Conservation (phyloP, 768 basidiomycete genomes). For the Fomitopsis serialis region DNA sequence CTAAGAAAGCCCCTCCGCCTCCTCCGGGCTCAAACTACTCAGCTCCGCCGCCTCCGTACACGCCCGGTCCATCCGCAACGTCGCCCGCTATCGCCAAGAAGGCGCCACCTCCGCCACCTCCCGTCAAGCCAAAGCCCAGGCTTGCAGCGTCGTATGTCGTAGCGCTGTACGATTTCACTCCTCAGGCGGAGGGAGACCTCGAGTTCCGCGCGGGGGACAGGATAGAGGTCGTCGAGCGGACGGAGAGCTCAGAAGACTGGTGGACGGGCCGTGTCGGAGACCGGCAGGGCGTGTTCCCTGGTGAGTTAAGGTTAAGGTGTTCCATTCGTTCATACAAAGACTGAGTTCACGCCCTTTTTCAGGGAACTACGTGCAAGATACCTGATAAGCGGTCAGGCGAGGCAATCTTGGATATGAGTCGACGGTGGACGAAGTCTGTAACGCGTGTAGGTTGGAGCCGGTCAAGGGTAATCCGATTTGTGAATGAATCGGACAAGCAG, state of each 20-base stretch:
- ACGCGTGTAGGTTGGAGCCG: too few relatives aligned
- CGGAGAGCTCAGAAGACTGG: conserved; percentile 87
- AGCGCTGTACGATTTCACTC: conserved; percentile 91
- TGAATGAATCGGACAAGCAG: too few relatives aligned
- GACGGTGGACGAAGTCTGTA: too few relatives aligned
- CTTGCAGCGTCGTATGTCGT: conserved; percentile 72
- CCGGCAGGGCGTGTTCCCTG: conserved; percentile 85
- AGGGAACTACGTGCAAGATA: too few relatives aligned
- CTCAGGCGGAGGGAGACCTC: conserved; percentile 92
- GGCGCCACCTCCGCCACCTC: conserved; percentile 89
- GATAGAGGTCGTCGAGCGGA: conserved; percentile 85
- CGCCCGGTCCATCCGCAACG: conserved; percentile 21
- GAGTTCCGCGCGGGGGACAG: conserved; percentile 85
- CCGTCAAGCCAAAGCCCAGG: conserved; percentile 85
- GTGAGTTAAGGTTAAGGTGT: too few relatives aligned
- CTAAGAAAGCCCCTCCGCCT: conserved; percentile 37
- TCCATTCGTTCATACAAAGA: too few relatives aligned
- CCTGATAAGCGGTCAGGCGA: too few relatives aligned
- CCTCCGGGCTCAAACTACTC: conserved; percentile 19
- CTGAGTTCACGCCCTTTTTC: too few relatives aligned
- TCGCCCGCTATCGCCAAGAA: conserved; percentile 53
- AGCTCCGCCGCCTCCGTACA: conserved; percentile 35
- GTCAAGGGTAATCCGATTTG: too few relatives aligned
- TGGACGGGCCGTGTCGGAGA: conserved; percentile 92
- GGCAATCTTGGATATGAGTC: too few relatives aligned